A percentile compares a stretch with the other conserved stretches of the same genome.
These are phyloP conservation scores for Bolboschoenoplectus hybrid DNA, from an alignment of 202 grass and related monocot species.

Conservation along the genomic window DNA sequence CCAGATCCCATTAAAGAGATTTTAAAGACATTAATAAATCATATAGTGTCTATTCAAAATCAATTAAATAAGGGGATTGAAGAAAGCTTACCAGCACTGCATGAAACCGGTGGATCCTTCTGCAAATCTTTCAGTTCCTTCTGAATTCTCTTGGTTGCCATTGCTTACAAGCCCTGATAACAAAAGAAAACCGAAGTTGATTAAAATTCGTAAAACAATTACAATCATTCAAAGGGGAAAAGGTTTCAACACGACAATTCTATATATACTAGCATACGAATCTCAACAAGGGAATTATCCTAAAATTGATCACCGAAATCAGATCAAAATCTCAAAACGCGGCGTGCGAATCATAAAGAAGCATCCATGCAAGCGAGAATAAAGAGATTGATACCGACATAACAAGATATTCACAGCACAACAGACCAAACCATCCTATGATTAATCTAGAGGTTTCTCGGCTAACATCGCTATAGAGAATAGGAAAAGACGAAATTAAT, in stretches of 20 bases:
- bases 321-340: neutral
- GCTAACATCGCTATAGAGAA: neutral
- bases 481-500: neutral
- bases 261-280: neutral
- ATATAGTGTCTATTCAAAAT: neutral
- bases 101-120: constrained; percentile 87
- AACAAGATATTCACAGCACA: neutral
- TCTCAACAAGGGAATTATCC: neutral
- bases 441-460: neutral
- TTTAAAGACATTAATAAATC: neutral
- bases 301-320: constrained; percentile 1
- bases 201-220: neutral
- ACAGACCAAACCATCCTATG: neutral
- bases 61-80: neutral
- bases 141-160: constrained; percentile 89
- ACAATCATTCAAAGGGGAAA: neutral
- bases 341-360: neutral
- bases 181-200: neutral
- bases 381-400: neutral
- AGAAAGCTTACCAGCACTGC: constrained; percentile 70
- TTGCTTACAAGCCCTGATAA: constrained; percentile 34
- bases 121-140: constrained; percentile 97
- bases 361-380: neutral
- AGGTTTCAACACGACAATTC: constrained; percentile 5
- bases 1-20: neutral